Base-by-base conservation (phyloP, 345 rosid species). In the Raphanus raphanistrum region DNA sequence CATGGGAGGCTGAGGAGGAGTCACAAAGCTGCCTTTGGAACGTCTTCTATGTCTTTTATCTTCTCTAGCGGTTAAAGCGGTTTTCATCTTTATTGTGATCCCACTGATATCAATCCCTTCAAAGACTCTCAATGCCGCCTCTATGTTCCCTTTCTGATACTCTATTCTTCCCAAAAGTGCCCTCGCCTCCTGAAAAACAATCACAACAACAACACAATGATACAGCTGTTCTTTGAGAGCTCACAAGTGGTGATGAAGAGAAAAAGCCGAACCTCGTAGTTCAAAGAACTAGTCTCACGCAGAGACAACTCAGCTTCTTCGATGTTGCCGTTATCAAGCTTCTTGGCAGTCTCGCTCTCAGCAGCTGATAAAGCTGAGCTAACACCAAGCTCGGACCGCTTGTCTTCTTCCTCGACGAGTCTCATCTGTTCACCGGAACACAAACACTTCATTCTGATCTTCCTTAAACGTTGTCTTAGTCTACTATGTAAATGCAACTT, bases 291-390 rank as follows among this genome's bases (percentile, higher is more conserved):
- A 35, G 85, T 86, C 82, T 88, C 95, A 57, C 90, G 95, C 71
- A 92, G 86, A 65, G 92, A 86, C 55, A 84, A 84, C 79, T 92
- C 97, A 12, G 95, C 97, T 85, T 92, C 97, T 78, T 92, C 95
- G 15, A 92, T 87, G 73, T 92, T 87, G 11, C 85, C 76, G 16
- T 80, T 71, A 64, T 92, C 95, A 6, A 82, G 85, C 61, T 84
- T 87, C 82, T 74, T 85, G 52, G 77, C 77, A 27, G 54, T 77
- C 27, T 79, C 89, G 50, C 85, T 77, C 32, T 78, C 76, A 35
- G 74, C 81, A 28, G 87, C 78, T 75, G 92, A 88, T 70, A 58
- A 57, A 64, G 35, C 81, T 63, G 80, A 80, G 65, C 68, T n/a
- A 0, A 83, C 80, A 45, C 84, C 90, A 13, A 13, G 21, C 33